Conservation (phyloP, 2,329 filamentous ascomycete species). For the Cladosporium oxysporum region DNA sequence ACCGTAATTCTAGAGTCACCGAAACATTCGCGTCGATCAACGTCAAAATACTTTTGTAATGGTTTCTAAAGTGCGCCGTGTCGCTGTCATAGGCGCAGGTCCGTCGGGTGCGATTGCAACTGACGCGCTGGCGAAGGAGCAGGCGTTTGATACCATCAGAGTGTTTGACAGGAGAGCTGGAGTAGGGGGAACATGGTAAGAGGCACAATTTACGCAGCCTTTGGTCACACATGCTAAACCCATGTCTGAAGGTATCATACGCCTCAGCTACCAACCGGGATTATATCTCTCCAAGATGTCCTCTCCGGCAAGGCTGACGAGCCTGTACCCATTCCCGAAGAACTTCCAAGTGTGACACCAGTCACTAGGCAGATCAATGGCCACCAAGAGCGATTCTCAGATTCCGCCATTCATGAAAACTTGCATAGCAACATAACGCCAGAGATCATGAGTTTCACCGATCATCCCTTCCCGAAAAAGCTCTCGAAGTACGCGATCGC, state of each 20-base stretch:
- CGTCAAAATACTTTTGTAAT: background rate
- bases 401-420: background rate
- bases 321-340: background rate
- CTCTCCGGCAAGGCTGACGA: background rate
- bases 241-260: background rate
- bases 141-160: background rate
- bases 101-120: background rate
- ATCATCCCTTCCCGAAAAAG: background rate
- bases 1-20: background rate
- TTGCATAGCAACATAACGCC: background rate
- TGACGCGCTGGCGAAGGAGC: background rate
- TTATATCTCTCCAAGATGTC: background rate
- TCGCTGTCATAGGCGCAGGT: slow-evolving; percentile 38
- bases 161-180: background rate
- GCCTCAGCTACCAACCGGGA: background rate
- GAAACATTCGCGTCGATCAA: background rate
- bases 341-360: background rate
- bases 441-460: background rate
- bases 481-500: background rate
- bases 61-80: slow-evolving; percentile 32
- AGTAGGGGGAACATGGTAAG: background rate
- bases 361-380: background rate
- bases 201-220: background rate
- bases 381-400: background rate
- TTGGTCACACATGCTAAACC: background rate